These are phyloP conservation scores for Tubosaeta sp. DNA, from an alignment of 768 basidiomycete species.

Conservation along the genomic window DNA sequence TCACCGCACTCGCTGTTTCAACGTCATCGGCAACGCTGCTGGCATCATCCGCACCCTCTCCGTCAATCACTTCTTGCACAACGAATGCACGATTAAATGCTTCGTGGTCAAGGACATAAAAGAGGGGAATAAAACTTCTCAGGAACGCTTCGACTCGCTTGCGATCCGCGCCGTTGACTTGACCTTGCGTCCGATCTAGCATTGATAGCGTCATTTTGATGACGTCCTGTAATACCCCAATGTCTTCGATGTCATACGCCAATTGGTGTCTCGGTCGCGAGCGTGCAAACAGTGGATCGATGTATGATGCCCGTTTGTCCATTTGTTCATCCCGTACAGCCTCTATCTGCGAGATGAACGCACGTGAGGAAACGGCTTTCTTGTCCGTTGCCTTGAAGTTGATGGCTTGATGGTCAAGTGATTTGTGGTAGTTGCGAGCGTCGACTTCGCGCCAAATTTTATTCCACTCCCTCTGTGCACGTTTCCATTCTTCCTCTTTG, in stretches of 20 bases:
- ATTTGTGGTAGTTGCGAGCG: constrained; percentile 88
- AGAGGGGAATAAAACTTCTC: constrained; percentile 69
- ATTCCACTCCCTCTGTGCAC: constrained; percentile 97
- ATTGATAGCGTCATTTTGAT: constrained; percentile 87
- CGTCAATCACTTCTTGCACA: constrained; percentile 58
- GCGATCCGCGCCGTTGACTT: constrained; percentile 67
- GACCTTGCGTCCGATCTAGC: constrained; percentile 82
- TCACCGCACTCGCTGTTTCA: constrained; percentile 31
- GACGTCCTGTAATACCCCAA: constrained; percentile 76
- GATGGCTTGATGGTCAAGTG: constrained; percentile 90
- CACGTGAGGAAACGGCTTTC: constrained; percentile 69
- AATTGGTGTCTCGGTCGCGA: constrained; percentile 74
- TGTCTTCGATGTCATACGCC: constrained; percentile 71
- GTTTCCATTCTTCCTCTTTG: constrained; percentile 98
- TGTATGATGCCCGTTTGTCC: constrained; percentile 61
- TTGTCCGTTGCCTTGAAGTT: constrained; percentile 90
- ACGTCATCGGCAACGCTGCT: constrained; percentile 35
- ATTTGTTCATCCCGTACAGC: constrained; percentile 78
- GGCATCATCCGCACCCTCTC: constrained; percentile 50
- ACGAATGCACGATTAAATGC: constrained; percentile 69
- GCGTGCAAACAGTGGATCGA: constrained; percentile 51
- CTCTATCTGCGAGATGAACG: constrained; percentile 82
- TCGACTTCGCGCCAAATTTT: constrained; percentile 98
- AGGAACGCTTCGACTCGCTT: constrained; percentile 80
- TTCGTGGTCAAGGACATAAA: constrained; percentile 70